Conservation (phyloP, 495 filamentous ascomycete species). For the Margaritispora aquatica region DNA sequence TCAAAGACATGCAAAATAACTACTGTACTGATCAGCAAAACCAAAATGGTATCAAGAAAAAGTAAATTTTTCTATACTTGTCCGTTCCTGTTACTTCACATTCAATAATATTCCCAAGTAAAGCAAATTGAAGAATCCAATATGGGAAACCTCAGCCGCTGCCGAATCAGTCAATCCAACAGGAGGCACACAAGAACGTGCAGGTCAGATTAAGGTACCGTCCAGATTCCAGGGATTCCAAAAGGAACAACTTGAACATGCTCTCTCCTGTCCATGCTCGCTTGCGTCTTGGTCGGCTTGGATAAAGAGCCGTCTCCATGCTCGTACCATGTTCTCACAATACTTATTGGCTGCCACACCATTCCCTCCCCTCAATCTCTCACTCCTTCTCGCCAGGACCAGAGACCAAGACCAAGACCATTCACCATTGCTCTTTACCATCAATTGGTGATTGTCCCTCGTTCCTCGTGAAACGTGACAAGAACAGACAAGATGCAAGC, state of each 20-base stretch:
- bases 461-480: background rate
- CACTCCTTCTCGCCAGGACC: background rate
- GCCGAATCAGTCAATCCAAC: background rate
- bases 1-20: background rate
- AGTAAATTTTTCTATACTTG: background rate
- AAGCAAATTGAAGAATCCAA: background rate
- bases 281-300: too few relatives aligned
- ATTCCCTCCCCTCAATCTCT: background rate
- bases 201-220: background rate
- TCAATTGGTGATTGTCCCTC: too few relatives aligned
- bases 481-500: background rate
- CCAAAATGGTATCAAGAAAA: too few relatives aligned
- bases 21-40: too few relatives aligned
- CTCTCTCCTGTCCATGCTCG: too few relatives aligned
- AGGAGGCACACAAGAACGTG: background rate
- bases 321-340: background rate
- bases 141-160: background rate
- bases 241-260: too few relatives aligned
- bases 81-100: too few relatives aligned
- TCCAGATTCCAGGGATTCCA: background rate
- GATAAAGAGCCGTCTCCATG: background rate
- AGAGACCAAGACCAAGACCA: too few relatives aligned
- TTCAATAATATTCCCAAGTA: background rate
- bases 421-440: too few relatives aligned
- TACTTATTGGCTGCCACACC: background rate